Evolutionary conservation across 164 flowering plant genomes (phyloP), one percentile per base, ranked within the genome.

Genomic region (Euptelea pleiosperma): DNA sequence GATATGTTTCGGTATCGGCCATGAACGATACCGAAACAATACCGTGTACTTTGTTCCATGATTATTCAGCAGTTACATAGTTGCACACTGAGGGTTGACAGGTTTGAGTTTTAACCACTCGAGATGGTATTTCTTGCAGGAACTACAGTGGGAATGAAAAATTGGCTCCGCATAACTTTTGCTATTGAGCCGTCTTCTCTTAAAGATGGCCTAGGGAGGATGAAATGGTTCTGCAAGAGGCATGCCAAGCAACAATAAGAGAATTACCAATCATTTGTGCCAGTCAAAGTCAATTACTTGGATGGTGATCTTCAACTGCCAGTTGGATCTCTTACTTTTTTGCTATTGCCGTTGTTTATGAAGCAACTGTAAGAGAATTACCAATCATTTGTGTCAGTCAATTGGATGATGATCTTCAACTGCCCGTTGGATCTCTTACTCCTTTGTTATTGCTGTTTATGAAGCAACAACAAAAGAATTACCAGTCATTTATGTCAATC

Each of bases 161-260:
- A 83, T 55, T 91, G 98, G 98, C 66, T 91, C 15, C 75, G 96
- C 0, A 67, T 91, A 6, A 83, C 91, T 22, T 88, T 88, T 56
- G 89, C 94, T 0, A 79, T 64, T 16, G 91, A 86, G 12, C 83
- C 82, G 14, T 48, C 80, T 15, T 71, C 80, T 15, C 82, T 91
- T 21, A 76, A 73, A 63, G 91, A 86, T 63, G 96, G 75, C 1
- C 24, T 86, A n/a, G 72, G 55, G 30, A 75, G 96, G 70, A 37
- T 81, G 12, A 83, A 84, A 36, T 65, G 68, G 21, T 91, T 91
- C 69, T 84, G 73, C 54, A 64, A 70, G 42, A 73, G 88, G 76
- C 89, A 86, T 51, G 59, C 70, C 26, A 75, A 66, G 36, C 21
- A 46, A 57, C 55, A 29, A 9, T 57, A 52, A 53, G 18, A 31